Base-by-base conservation (phyloP, 2,329 filamentous ascomycete species). In the Aspergillus pseudoterreus region DNA sequence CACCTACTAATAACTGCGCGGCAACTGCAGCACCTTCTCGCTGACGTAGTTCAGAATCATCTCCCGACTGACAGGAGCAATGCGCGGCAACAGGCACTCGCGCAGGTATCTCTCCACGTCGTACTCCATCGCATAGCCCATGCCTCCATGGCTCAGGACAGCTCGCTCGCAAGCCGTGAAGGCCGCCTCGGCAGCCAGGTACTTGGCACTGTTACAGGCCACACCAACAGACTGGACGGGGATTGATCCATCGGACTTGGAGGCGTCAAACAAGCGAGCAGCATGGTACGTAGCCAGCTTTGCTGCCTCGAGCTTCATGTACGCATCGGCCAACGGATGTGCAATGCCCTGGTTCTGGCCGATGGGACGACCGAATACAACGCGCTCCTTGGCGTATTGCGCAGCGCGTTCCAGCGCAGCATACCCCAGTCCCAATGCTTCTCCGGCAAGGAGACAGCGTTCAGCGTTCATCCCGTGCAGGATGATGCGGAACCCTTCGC, bases 401-500 rank as follows among this genome's bases (percentile, higher is more conserved):
- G 83, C 77, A 0, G 87, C 87, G 56, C 76, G 82, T 50, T 76
- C 74, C 24, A 85, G 71, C 9, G 82, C 88, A 0, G 84, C 87
- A 60, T 94, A 94, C 0, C 89, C 90, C 0, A 95, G 73, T 0
- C 90, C 89, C 0, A 94, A 76, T 0, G 90, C 88, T 72, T 94
- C 89, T 21, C 88, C 88, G 1, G 88, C 88, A 0, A 91, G 73
- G 0, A 91, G 78, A 63, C 87, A 89, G 2, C 87, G 78, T 67
- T 91, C 87, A 0, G 87, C 87, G 57, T 91, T 91, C 85, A 91
- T 89, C 2, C 88, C 87, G 61, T 90, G 85, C 21, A 91, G 78
- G 47, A 91, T 82, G 50, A 90, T 86, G 62, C 85, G 86, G 77
- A 95, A 95, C 0, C 90, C 90, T 51, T 88, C 78, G 4, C 85